Evolutionary conservation across 164 flowering plant genomes (phyloP).

Genomic region (Platanus orientalis): DNA sequence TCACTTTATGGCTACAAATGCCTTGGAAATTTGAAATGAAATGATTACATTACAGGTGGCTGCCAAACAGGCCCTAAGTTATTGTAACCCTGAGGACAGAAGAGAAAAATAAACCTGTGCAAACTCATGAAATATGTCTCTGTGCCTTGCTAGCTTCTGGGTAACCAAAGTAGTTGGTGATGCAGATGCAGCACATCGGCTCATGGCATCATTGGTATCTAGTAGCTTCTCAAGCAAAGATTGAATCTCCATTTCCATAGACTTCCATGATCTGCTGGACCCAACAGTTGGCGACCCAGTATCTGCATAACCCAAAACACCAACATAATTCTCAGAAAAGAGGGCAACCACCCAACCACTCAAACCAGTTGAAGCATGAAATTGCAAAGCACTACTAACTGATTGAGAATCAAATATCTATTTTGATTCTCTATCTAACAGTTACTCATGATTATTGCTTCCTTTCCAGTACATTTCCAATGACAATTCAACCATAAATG

Average conservation of each 20-base stretch:
- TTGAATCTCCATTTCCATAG: slow-evolving; percentile 97
- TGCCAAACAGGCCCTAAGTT: too few relatives aligned
- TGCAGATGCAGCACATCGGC: slow-evolving; percentile 94
- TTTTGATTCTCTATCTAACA: too few relatives aligned
- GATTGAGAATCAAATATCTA: too few relatives aligned
- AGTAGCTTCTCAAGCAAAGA: slow-evolving; percentile 86
- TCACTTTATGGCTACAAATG: too few relatives aligned
- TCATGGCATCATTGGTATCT: slow-evolving; percentile 92
- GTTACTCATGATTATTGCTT: too few relatives aligned
- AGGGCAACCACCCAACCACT: too few relatives aligned
- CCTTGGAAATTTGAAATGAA: too few relatives aligned
- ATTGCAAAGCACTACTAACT: not conserved
- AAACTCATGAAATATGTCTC: slow-evolving; percentile 94
- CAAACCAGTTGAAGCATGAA: too few relatives aligned
- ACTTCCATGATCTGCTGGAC: slow-evolving; percentile 90
- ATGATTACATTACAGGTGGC: too few relatives aligned
- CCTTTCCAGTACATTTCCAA: too few relatives aligned
- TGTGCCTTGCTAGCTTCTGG: slow-evolving; percentile 93
- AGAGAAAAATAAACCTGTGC: slow-evolving; percentile 57
- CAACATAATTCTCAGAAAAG: slow-evolving; percentile 13
- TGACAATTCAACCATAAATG: too few relatives aligned
- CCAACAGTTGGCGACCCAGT: slow-evolving; percentile 77
- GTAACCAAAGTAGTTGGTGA: slow-evolving; percentile 76
- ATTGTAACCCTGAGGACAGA: not conserved
- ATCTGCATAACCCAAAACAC: slow-evolving; percentile 56